Conservation (phyloP, 2,329 filamentous ascomycete species). For the Triangularia setosa region DNA sequence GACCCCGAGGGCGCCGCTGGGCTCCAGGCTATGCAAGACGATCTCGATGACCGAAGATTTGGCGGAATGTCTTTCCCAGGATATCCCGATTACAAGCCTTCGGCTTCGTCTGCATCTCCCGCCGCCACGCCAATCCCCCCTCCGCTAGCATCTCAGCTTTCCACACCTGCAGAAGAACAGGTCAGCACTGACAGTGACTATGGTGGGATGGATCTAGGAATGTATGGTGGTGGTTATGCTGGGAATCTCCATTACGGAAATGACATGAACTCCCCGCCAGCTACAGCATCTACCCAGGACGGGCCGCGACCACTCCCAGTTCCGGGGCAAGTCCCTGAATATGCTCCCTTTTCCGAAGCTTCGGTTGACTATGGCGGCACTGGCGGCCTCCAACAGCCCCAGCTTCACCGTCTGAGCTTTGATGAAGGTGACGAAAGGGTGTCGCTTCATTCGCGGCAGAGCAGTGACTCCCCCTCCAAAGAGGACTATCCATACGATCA, state of each 20-base stretch:
- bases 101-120: constrained; percentile 5
- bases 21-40: constrained; percentile 76
- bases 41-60: constrained; percentile 66
- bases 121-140: constrained; percentile 1
- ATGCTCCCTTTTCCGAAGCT: constrained; percentile 52
- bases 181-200: constrained; percentile 68
- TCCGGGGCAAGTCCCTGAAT: constrained; percentile 36
- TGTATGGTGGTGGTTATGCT: constrained; percentile 68
- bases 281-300: constrained; percentile 38
- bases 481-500: constrained; percentile 69
- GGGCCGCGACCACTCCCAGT: constrained; percentile 48
- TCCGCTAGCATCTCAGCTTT: constrained; percentile 13
- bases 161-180: constrained; percentile 49
- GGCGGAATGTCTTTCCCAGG: constrained; percentile 52
- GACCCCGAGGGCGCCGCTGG: constrained; percentile 86
- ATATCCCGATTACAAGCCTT: constrained; percentile 37
- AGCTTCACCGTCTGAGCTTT: constrained; percentile 73
- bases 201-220: constrained; percentile 66
- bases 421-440: constrained; percentile 84
- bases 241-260: constrained; percentile 50
- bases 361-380: constrained; percentile 84
- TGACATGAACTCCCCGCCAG: constrained; percentile 42
- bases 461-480: constrained; percentile 62
- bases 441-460: constrained; percentile 53
- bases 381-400: constrained; percentile 79